Base-by-base conservation (phyloP, 2,329 filamentous ascomycete genomes). In the Chrysoporthe puriensis region DNA sequence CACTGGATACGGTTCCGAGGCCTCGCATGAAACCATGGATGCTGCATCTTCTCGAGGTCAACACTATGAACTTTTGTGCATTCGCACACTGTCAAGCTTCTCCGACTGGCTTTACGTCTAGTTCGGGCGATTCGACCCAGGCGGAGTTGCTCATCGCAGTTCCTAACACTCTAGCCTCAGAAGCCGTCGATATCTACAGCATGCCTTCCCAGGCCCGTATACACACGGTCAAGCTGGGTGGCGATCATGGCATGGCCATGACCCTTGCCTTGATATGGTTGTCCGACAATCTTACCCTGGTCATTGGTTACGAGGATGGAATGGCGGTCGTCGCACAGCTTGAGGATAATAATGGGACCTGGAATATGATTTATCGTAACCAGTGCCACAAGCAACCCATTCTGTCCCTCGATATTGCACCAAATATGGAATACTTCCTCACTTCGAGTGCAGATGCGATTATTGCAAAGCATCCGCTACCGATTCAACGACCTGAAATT, bases 41-140 rank as follows among this genome's bases (percentile, higher is more conserved):
- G n/a, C 78, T 97, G 32, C 88, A 97, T 78, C 86, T 92, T 4
- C 81, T 99, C 5, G 84, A 91, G 5, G 93, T 98, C 56, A 97
- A 97, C 75, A 93, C 95, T 1, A 87, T 98, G 81, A 99, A 98
- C 76, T 99, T 98, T 77, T 99, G 96, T 76, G 86, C 91, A 1
- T 97, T 97, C 77, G 85, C 91, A 2, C 84, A 85, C 70, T 90
- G 90, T 75, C 69, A 82, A 68, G 76, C 79, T 56, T 69, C 69
- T 8, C 73, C 77, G 7, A 70, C 77, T 21, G 70, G 71, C 9
- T 42, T 64, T 16, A 63, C 71, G 42, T 70, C 48, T 63, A 74
- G 13, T 70, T 34, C 74, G 42, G 7, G 16, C 4, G 65, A 16
- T 11, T 9, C 57, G 5, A n/a, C 21, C 9, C 57, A 60, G 16